Base-by-base conservation (phyloP, 768 basidiomycete species). In the Paxillus involutus region DNA sequence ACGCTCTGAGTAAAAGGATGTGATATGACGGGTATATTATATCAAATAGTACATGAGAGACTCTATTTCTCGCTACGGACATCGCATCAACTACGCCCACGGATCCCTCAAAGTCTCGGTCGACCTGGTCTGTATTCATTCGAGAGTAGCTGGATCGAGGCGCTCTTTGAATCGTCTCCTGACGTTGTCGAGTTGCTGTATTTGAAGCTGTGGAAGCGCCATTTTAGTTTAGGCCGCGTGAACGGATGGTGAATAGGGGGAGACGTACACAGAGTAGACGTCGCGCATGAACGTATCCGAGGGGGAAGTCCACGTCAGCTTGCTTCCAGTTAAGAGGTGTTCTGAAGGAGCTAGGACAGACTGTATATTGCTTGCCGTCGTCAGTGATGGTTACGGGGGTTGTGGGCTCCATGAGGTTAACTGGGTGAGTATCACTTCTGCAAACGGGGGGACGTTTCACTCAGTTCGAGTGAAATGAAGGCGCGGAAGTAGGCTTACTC, bases 251-350 rank as follows among this genome's bases (percentile, higher is more conserved):
- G n/a, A n/a, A n/a, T n/a, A n/a, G n/a, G n/a, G n/a, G n/a, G 30
- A 12, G 11, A 55, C 75, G 5, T 63, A 78, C 76, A 77, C 71
- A 0, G 73, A 65, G 51, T 79, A 78, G 21, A 76, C 73, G 50
- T 79, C 78, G 36, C 78, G 74, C 59, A 79, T 70, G 63, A 77
- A 73, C 65, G 54, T 75, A 75, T 2, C 78, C 78, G 39, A 78
- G 69, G 1, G 75, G 44, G 16, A 70, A 69, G 24, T 79, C n/a
- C 29, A 73, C 64, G 13, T 67, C 76, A 47, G 21, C 55, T 24
- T 52, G 52, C 3, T 40, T 55, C 7, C 59, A 60, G 39, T 62
- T 51, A 8, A 75, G 70, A 3, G 65, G 64, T 3, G 63, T 59
- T 0, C 61, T 67, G 42, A 76, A 69, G 1, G 75, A 56, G 17